A percentile compares a stretch with the other conserved stretches of the same genome.
phyloP scores from a whole-genome alignment of 495 filamentous ascomycete genomes.

The Xylona heveae region DNA sequence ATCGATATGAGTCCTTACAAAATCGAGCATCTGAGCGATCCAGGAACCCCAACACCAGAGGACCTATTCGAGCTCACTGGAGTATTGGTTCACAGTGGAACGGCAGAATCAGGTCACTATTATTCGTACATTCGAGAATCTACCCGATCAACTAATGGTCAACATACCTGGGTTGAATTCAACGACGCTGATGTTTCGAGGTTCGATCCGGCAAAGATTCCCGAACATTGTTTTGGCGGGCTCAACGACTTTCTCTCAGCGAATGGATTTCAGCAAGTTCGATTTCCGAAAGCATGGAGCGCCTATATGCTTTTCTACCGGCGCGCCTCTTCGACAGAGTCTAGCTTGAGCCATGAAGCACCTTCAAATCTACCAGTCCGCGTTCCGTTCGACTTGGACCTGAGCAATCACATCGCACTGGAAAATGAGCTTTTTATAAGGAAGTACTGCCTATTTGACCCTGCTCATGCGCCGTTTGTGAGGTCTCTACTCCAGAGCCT shows the following conservation, averaged over 20 bases:
- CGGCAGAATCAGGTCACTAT: conserved; percentile 89
- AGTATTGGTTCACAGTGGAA: conserved; percentile 79
- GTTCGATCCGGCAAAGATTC: conserved; percentile 57
- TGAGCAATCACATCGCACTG: conserved; percentile 38
- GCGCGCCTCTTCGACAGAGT: conserved; percentile 42
- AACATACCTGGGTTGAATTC: conserved; percentile 63
- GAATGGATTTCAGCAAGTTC: conserved; percentile 19
- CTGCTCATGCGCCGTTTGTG: conserved; percentile 46
- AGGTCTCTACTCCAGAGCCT: conserved; percentile 29
- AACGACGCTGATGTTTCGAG: conserved; percentile 65
- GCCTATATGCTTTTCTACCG: conserved; percentile 99
- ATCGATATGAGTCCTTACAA: conserved; percentile 90
- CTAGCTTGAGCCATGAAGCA: conserved; percentile 17
- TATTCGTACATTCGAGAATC: conserved; percentile 85
- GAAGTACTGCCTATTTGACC: conserved; percentile 65
- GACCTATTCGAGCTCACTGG: conserved; percentile 88
- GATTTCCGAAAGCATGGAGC: conserved; percentile 49
- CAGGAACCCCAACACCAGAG: conserved; percentile 23
- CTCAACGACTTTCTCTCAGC: conserved; percentile 23
- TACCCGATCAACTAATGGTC: conserved; percentile 24
- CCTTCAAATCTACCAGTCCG: conserved; percentile 38
- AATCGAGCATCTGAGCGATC: conserved; percentile 59
- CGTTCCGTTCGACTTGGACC: no score
- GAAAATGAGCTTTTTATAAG: conserved; percentile 57
- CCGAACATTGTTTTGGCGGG: conserved; percentile 64